These are phyloP conservation scores for Pythium apleroticum DNA, from an alignment of 352 stramenopile genomes.

Conservation along the genomic window DNA sequence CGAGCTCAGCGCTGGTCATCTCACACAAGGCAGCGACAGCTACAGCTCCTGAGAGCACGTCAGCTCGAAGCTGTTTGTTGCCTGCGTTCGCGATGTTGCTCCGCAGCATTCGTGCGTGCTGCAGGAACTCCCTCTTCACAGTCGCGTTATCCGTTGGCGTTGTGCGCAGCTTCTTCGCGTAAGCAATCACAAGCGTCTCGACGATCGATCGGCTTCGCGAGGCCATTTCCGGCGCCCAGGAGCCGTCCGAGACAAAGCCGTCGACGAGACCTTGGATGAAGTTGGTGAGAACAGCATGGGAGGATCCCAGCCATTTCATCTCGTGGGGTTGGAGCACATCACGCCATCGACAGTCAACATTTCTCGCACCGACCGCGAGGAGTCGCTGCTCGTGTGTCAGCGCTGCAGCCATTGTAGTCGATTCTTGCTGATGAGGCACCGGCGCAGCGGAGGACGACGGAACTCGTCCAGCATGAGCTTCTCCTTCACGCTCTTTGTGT, in stretches of 20 bases:
- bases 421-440: not conserved
- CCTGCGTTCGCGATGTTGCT: conserved; percentile 45
- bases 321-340: conserved; percentile 28
- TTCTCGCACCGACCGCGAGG: not conserved
- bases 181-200: conserved; percentile 33
- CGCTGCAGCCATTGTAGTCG: not conserved
- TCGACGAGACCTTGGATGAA: conserved; percentile 44
- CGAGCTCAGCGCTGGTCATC: conserved; percentile 53
- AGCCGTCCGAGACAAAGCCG: conserved; percentile 38
- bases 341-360: conserved; percentile 41
- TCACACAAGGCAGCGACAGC: conserved; percentile 30
- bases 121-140: conserved; percentile 43
- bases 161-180: conserved; percentile 36
- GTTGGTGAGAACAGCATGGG: conserved; percentile 28
- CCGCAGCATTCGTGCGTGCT: conserved; percentile 52
- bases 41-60: conserved; percentile 37
- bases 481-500: too few species aligned
- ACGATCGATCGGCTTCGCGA: conserved; percentile 28
- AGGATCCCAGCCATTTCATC: conserved; percentile 43
- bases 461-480: not conserved
- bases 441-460: too few species aligned
- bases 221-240: conserved; percentile 24
- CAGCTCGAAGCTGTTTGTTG: conserved; percentile 40
- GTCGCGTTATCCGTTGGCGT: conserved; percentile 28
- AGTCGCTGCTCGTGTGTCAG: not conserved